Evolutionary conservation across 495 filamentous ascomycete genomes (phyloP).

Genomic region (Neurospora sp.): DNA sequence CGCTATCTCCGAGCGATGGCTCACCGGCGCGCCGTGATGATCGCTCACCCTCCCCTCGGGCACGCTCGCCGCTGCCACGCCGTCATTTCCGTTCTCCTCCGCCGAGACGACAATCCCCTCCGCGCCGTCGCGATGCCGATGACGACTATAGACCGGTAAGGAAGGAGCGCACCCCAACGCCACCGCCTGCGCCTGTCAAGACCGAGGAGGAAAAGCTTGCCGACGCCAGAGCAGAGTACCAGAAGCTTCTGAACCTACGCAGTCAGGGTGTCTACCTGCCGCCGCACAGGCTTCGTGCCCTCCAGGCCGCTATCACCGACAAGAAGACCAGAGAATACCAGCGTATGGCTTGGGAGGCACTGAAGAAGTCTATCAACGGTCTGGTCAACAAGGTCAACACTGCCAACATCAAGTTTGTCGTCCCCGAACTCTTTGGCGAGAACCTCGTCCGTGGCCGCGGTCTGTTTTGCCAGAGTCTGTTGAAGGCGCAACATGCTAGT

Average conservation of each 20-base stretch:
- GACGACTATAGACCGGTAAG: constrained; percentile 32
- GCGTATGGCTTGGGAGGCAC: constrained; percentile 96
- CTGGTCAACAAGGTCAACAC: constrained; percentile 98
- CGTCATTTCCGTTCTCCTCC: constrained; percentile 17
- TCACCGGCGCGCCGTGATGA: constrained; percentile 1
- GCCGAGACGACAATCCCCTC: constrained; percentile 13
- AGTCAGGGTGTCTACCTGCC: constrained; percentile 95
- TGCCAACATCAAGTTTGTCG: constrained; percentile 94
- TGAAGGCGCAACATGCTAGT: constrained; percentile 96
- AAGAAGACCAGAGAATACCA: constrained; percentile 95
- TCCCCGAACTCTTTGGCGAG: constrained; percentile 89
- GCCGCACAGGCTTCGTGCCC: constrained; percentile 76
- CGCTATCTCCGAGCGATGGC: neutral
- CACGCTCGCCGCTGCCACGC: neutral
- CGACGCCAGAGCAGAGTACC: constrained; percentile 79
- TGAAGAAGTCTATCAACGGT: constrained; percentile 98
- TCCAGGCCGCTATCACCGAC: constrained; percentile 95
- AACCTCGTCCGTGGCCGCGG: constrained; percentile 87
- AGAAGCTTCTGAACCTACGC: constrained; percentile 79
- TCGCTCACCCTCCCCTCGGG: constrained; percentile 2
- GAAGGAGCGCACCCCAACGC: constrained; percentile 30
- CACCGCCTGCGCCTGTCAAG: constrained; percentile 42
- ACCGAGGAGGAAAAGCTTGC: constrained; percentile 75
- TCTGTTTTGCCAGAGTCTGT: constrained; percentile 86
- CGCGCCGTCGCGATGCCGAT: constrained; percentile 28